Evolutionary conservation across 164 flowering plant genomes (phyloP).

Genomic region (Saururus chinensis): DNA sequence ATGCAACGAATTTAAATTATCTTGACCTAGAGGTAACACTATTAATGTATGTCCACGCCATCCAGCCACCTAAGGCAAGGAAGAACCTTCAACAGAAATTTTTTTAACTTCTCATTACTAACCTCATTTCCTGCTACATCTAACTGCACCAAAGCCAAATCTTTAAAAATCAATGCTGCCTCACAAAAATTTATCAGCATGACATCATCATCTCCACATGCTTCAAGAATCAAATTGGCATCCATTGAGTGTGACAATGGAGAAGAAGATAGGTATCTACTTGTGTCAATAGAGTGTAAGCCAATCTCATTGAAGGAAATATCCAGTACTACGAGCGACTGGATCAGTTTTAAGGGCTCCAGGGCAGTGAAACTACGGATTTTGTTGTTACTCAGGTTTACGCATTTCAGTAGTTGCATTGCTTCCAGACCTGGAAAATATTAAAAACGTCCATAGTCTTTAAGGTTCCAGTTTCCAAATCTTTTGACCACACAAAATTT

Average conservation of each 20-base stretch:
- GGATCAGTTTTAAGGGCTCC: slow-evolving; percentile 54
- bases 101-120: slow-evolving; percentile 33
- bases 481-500: no score
- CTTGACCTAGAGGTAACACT: no score
- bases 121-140: slow-evolving; percentile 58
- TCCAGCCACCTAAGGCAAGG: slow-evolving; percentile 62
- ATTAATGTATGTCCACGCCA: slow-evolving; percentile 13
- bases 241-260: slow-evolving; percentile 48
- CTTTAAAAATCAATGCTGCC: slow-evolving; percentile 43
- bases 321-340: slow-evolving; percentile 47
- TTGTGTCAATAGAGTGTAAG: slow-evolving; percentile 59
- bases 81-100: slow-evolving; percentile 34
- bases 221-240: slow-evolving; percentile 21
- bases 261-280: slow-evolving; percentile 62
- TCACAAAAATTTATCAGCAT: slow-evolving; percentile 40
- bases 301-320: slow-evolving; percentile 82
- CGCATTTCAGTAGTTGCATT: slow-evolving; percentile 62
- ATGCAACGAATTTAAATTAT: no score
- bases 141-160: slow-evolving; percentile 47
- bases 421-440: slow-evolving; percentile 66
- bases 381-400: slow-evolving; percentile 65
- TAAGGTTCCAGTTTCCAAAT: not conserved
- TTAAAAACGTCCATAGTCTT: not conserved
- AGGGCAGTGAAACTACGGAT: slow-evolving; percentile 61
- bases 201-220: slow-evolving; percentile 12